Conservation (phyloP, 2,329 filamentous ascomycete species). For the Lanzia echinophila region DNA sequence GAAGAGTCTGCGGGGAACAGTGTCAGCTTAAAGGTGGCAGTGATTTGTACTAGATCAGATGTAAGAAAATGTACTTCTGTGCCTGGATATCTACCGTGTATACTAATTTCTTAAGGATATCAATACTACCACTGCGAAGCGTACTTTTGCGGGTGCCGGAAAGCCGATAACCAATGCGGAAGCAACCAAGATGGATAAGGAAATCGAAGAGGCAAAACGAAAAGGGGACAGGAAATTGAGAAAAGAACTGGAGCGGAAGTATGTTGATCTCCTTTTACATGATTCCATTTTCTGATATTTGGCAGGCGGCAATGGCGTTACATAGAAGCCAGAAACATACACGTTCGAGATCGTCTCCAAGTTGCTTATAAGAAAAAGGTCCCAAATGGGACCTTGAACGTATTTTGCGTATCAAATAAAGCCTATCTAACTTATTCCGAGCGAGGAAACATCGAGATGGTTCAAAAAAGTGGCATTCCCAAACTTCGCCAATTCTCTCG, state of each 20-base stretch:
- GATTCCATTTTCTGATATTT: no score
- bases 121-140: background rate
- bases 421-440: slow-evolving; percentile 30
- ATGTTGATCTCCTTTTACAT: slow-evolving; percentile 8
- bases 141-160: background rate
- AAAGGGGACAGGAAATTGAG: background rate
- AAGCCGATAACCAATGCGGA: background rate
- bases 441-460: slow-evolving; percentile 26
- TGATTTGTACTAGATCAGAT: background rate
- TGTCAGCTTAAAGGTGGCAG: background rate
- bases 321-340: background rate
- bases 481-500: slow-evolving; percentile 32
- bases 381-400: slow-evolving; percentile 22
- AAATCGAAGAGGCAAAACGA: background rate
- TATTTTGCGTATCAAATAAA: slow-evolving; percentile 34
- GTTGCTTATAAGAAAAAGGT: background rate
- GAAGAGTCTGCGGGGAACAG: slow-evolving; percentile 9
- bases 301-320: background rate
- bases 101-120: background rate
- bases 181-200: background rate
- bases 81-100: no score
- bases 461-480: slow-evolving; percentile 30
- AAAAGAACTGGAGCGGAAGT: background rate
- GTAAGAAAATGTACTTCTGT: no score
- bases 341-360: background rate